Evolutionary conservation across 139 green algal genomes (phyloP).

Genomic region (Picochlorum sp.): DNA sequence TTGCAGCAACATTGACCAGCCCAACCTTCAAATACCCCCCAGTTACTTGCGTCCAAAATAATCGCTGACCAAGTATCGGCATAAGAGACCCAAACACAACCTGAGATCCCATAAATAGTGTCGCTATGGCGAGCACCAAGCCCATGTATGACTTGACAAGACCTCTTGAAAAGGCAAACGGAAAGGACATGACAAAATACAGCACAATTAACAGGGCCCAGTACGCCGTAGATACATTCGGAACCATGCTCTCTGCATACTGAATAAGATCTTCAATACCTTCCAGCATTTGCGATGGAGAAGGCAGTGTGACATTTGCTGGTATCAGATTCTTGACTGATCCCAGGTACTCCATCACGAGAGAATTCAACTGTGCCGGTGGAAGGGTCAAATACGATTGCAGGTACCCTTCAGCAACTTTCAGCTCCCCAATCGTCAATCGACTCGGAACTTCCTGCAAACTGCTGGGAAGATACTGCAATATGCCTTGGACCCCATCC

Average conservation of each 20-base stretch:
- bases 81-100: constrained; percentile 15
- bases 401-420: not conserved
- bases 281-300: not conserved
- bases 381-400: not conserved
- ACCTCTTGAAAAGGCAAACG: not conserved
- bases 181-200: not conserved
- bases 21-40: constrained; percentile 20
- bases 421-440: not conserved
- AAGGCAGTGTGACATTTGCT: not conserved
- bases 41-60: constrained; percentile 16
- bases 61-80: not conserved
- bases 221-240: not conserved
- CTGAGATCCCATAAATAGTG: constrained; percentile 13
- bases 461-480: constrained; percentile 7
- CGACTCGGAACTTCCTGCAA: not conserved
- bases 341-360: not conserved
- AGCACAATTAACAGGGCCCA: constrained; percentile 20
- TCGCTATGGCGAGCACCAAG: constrained; percentile 11
- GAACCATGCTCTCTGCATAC: not conserved
- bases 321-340: no score
- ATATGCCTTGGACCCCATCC: not conserved
- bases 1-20: constrained; percentile 9
- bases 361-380: not conserved
- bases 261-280: not conserved
- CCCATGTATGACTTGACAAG: constrained; percentile 1